These are phyloP conservation scores for Uncinocarpus reesii DNA, from an alignment of 2,329 filamentous ascomycete genomes.

Conservation along the genomic window DNA sequence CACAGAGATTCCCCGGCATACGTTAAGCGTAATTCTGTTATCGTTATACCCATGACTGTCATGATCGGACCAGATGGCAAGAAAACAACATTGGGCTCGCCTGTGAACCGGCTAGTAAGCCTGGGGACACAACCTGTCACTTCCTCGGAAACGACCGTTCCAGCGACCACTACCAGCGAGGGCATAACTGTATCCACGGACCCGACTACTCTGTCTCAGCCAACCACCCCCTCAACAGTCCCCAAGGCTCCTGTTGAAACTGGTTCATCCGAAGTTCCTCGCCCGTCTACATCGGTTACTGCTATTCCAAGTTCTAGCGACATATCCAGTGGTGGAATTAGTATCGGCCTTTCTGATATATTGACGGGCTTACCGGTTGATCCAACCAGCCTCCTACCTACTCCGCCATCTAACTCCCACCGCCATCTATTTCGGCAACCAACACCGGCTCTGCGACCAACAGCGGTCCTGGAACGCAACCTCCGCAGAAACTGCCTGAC, in stretches of 20 bases:
- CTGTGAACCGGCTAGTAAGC: background rate
- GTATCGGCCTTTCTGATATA: slow-evolving; percentile 10
- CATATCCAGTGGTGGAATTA: background rate
- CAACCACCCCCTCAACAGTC: background rate
- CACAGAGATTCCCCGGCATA: slow-evolving; percentile 9
- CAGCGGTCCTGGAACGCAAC: too few relatives aligned
- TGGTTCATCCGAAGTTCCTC: background rate
- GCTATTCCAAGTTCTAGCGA: background rate
- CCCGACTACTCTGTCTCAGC: background rate
- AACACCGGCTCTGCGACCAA: background rate
- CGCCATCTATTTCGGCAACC: background rate
- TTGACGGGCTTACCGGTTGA: background rate
- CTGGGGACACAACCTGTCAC: background rate
- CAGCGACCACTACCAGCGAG: background rate
- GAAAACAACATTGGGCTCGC: slow-evolving; percentile 8
- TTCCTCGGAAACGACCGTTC: background rate
- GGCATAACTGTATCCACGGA: background rate
- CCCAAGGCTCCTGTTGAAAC: background rate
- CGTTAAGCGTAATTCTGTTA: slow-evolving; percentile 12
- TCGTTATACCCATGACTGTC: slow-evolving; percentile 16
- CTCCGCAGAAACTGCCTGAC: background rate
- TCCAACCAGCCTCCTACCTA: background rate
- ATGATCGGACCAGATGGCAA: slow-evolving; percentile 11
- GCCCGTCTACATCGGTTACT: background rate
- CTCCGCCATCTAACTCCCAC: background rate